Evolutionary conservation across 805 yeast species (phyloP), one percentile per base, ranked within the genome.

Genomic region (Saturnispora mendoncae): DNA sequence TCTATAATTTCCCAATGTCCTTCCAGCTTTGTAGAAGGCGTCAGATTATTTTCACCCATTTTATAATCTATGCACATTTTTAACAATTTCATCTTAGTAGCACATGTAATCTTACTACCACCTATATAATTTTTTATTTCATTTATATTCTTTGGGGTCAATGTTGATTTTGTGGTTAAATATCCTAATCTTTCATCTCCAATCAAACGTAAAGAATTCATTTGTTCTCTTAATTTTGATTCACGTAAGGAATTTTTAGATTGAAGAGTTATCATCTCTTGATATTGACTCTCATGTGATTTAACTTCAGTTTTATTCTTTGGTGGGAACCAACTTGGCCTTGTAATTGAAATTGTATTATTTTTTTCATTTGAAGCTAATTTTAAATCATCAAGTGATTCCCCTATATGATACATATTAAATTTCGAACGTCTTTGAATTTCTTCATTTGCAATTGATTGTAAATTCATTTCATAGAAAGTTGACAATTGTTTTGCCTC

Each of bases 241-340:
- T 58, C 59, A 20, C 55, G 53, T 35, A 59, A 54, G 14, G 62
- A 44, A 21, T 51, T 48, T 33, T 52, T 50, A 1, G 66, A 66
- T 4, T 65, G 57, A 18, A 51, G 46, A 15, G 62, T 60, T 15
- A 65, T 56, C 42, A 65, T 50, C 18, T 53, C 52, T 29, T 68
- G 61, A 42, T 79, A 69, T 52, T 79, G 78, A 36, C 61, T 65
- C 49, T 76, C 78, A 52, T 80, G 88, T 43, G 66, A 66, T 26
- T 62, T 55, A 32, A 68, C 68, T 51, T 80, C 88, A 10, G 53
- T 55, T 3, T 61, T 52, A 30, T 66, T 63, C 54, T 80, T 80
- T 5, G 86, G 86, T 5, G 88, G 88, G 34, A 79, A 56, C 72
- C 84, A 77, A 38, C 76, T 70, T 3, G 88, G 88, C 49, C 88